Percentiles rank a stretch among this genome's conserved stretches.
Conservation (phyloP, 2,329 filamentous ascomycete genomes). For the Talaromyces sp. region DNA sequence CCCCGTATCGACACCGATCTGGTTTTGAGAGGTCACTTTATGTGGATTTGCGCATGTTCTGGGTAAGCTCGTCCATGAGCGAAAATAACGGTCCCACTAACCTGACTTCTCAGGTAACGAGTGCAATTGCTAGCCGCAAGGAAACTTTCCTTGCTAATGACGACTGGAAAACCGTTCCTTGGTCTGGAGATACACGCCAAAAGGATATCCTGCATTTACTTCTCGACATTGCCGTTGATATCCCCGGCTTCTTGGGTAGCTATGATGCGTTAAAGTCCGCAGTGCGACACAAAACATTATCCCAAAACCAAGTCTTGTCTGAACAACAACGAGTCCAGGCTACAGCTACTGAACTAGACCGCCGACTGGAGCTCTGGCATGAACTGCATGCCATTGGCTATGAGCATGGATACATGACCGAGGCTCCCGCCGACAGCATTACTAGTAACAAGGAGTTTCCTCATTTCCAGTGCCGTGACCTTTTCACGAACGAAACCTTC, state of each 20-base stretch:
- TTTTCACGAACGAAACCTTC: conserved; percentile 15
- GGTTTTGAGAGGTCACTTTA: conserved; percentile 22
- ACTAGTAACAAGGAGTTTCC: conserved; percentile 12
- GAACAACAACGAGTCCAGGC: conserved; percentile 17
- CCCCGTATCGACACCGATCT: conserved; percentile 21
- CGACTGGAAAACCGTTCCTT: conserved; percentile 23
- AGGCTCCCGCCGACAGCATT: conserved; percentile 10
- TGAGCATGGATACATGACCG: conserved; percentile 12
- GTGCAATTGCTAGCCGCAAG: conserved; percentile 18
- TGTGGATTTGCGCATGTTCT: conserved; percentile 24
- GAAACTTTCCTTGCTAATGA: conserved; percentile 19
- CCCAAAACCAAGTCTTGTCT: conserved; percentile 12
- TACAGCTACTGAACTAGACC: conserved; percentile 16
- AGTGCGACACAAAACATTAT: conserved; percentile 1
- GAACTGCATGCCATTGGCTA: conserved; percentile 15
- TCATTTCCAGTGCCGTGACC: conserved; percentile 19
- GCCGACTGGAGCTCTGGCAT: conserved; percentile 19
- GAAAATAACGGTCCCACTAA: too few relatives aligned
- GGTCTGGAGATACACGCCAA: conserved; percentile 13
- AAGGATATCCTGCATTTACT: conserved; percentile 22
- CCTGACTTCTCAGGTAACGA: conserved; percentile 16
- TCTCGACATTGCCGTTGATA: conserved; percentile 21
- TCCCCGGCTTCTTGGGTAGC: conserved; percentile 18
- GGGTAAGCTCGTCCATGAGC: conserved; percentile 14
- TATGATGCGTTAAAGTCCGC: conserved; percentile 16